Base-by-base conservation (phyloP, 176 grass and related monocot genomes). In the Oryza glaberrima region DNA sequence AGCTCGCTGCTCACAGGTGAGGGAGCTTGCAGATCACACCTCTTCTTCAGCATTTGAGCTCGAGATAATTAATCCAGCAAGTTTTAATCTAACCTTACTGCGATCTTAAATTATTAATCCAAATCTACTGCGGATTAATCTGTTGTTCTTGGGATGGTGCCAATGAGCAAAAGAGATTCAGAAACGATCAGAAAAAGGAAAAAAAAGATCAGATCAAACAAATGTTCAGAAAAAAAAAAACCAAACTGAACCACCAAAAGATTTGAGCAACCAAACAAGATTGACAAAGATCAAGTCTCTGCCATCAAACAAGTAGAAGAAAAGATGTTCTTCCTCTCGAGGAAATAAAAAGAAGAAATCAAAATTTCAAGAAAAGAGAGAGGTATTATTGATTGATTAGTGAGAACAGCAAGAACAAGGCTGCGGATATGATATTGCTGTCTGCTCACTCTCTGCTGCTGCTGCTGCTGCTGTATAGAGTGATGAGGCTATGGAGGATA, bases 21-120 rank as follows among this genome's bases (percentile, higher is more conserved):
- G 9, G 65, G 67, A 1, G 66, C 1, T 16, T 9, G 22, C 23
- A 49, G 49, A 11, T 87, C 85, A 67, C 77, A 65, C 5, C 46
- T 69, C 72, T 87, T 87, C 48, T 61, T 84, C 82, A 80, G 70
- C 87, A 84, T 84, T 75, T 47, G 76, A 51, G 14, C 1, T 35
- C 14, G 71, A 3, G 44, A 74, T 36, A 85, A 61, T 34, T 36
- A 85, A 61, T 34, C 74, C 19, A 67, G 61, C 20, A 47, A 78
- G 25, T 54, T 54, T 20, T 19, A 67, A 28, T 48, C 22, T 25
- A 73, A 54, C 4, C 12, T 34, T 3, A 78, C 43, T 46, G 19
- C 16, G 40, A 54, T 81, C 67, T 40, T 40, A 41, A 41, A 41
- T 41, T 41, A 1, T 41, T 41, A 9, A n/a, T 28, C 52, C 11